These are phyloP conservation scores for Apiospora kogelbergensis DNA, from an alignment of 2,329 filamentous ascomycete species.

Conservation along the genomic window DNA sequence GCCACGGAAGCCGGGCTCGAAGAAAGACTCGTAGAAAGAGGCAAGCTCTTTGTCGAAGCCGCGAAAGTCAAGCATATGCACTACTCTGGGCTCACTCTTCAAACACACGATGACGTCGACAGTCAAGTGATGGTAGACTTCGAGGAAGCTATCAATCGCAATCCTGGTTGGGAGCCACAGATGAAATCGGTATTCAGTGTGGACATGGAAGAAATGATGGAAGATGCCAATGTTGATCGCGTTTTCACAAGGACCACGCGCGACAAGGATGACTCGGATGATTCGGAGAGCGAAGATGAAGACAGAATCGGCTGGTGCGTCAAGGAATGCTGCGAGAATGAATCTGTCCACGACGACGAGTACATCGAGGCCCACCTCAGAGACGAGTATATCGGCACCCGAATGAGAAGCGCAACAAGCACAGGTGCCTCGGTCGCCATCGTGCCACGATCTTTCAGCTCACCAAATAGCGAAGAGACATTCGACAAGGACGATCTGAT, in stretches of 20 bases:
- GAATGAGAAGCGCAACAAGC: not conserved
- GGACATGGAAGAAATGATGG: not conserved
- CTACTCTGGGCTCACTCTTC: not conserved
- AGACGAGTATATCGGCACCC: too few relatives aligned
- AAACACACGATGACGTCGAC: not conserved
- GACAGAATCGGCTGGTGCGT: too few relatives aligned
- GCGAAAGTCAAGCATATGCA: not conserved
- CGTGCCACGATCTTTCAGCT: not conserved
- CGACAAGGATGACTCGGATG: not conserved
- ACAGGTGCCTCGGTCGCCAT: not conserved
- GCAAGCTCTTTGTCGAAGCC: not conserved
- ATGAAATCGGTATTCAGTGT: not conserved
- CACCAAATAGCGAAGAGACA: not conserved
- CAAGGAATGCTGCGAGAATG: too few relatives aligned
- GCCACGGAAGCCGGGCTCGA: not conserved
- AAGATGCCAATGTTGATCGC: not conserved
- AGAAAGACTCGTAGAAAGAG: not conserved
- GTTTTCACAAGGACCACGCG: not conserved
- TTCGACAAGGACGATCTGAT: not conserved
- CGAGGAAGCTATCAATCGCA: not conserved
- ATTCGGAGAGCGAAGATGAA: too few relatives aligned
- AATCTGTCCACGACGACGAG: too few relatives aligned
- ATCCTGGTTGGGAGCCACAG: not conserved
- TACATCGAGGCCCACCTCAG: too few relatives aligned
- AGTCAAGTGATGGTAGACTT: not conserved